Conservation (phyloP, 2,329 filamentous ascomycete species). For the Diaporthe velutina region DNA sequence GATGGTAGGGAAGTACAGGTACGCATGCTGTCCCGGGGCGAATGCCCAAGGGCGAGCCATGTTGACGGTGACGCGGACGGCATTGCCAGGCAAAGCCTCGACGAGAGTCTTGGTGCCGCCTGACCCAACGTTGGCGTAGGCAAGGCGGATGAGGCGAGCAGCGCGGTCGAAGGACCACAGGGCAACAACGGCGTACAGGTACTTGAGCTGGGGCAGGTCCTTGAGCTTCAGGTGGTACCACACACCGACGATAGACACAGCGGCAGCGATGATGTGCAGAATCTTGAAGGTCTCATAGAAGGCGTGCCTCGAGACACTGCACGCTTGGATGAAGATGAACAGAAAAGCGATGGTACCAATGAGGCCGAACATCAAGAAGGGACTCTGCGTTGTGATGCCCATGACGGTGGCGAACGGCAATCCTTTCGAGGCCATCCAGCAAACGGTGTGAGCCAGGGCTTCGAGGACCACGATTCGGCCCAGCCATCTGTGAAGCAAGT, state of each 20-base stretch:
- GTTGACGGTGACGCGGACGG: constrained; percentile 78
- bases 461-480: constrained; percentile 82
- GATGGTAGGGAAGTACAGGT: constrained; percentile 81
- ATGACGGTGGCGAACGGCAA: constrained; percentile 64
- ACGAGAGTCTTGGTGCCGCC: constrained; percentile 78
- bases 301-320: constrained; percentile 79
- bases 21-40: constrained; percentile 82
- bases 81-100: constrained; percentile 82
- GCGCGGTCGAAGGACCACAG: constrained; percentile 77
- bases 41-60: constrained; percentile 84
- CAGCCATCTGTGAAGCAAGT: constrained; percentile 84
- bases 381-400: constrained; percentile 49
- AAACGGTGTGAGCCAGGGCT: constrained; percentile 75
- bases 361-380: constrained; percentile 72
- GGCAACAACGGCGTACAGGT: constrained; percentile 72
- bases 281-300: constrained; percentile 85
- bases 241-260: constrained; percentile 70
- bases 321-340: constrained; percentile 75
- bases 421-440: constrained; percentile 57
- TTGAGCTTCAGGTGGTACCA: constrained; percentile 76
- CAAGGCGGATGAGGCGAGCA: constrained; percentile 69
- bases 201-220: constrained; percentile 66
- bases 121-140: constrained; percentile 75
- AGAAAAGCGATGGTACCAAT: constrained; percentile 73
- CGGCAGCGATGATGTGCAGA: constrained; percentile 75